A percentile compares a stretch with the other conserved stretches of the same genome.
These are phyloP conservation scores for Globisporangium heterothallicum DNA, from an alignment of 352 stramenopile genomes.

Conservation along the genomic window DNA sequence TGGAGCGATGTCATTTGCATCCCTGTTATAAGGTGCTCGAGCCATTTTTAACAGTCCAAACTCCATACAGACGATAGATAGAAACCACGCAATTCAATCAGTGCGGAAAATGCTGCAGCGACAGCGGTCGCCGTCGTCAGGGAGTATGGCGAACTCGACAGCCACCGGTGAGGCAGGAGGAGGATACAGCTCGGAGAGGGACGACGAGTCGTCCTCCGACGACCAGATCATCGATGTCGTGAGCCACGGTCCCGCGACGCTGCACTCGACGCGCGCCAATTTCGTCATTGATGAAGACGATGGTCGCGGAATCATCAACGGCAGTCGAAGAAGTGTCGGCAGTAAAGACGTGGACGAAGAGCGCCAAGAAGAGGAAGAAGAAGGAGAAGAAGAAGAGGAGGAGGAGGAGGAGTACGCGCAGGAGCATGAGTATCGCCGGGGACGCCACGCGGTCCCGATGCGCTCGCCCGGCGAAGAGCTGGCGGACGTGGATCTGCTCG, in stretches of 20 bases:
- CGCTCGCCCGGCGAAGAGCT: constrained; percentile 53
- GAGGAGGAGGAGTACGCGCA: constrained; percentile 18
- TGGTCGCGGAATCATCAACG: background rate
- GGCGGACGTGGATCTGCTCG: constrained; percentile 24
- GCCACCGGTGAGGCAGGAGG: too few species aligned
- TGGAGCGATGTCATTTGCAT: too few species aligned
- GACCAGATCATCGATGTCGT: constrained; percentile 43
- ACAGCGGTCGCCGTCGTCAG: too few species aligned
- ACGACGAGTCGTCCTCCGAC: constrained; percentile 5
- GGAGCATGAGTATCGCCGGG: constrained; percentile 49
- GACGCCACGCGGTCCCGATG: constrained; percentile 58
- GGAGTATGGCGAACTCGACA: constrained; percentile 2
- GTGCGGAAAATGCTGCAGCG: too few species aligned
- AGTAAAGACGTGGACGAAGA: constrained; percentile 12
- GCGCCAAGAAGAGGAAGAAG: constrained; percentile 12
- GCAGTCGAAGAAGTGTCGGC: constrained; percentile 1
- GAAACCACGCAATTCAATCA: too few species aligned
- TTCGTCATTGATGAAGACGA: too few species aligned
- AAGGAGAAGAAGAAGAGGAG: constrained; percentile 10
- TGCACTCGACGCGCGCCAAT: constrained; percentile 7
- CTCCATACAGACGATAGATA: too few species aligned
- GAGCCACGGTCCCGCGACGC: constrained; percentile 18
- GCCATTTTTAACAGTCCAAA: too few species aligned
- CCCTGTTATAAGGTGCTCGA: too few species aligned
- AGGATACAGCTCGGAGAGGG: too few species aligned